Evolutionary conservation across 306 rosid species (phyloP), one percentile per base, ranked within the genome.

Genomic region (Dalbergia cultrata): DNA sequence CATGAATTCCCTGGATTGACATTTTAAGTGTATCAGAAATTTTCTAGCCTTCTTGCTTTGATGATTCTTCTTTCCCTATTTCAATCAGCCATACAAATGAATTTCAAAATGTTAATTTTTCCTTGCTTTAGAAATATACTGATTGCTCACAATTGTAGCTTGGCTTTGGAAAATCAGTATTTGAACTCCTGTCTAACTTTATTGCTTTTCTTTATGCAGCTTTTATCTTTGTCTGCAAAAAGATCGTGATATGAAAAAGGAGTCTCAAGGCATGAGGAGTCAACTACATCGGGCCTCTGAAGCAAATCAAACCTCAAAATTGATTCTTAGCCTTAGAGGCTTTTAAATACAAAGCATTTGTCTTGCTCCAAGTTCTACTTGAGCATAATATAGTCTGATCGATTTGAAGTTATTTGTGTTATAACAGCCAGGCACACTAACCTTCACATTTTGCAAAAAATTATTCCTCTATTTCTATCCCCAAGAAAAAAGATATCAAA

Each of bases 141-240:
- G 35, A 47, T 17, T 53, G 53, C 33, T 41, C 76, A 62, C 64
- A 19, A 0, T 45, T 66, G 70, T 57, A 74, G 56, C 17, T 17
- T 73, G 37, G 4, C 62, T 59, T 49, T 35, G 31, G 53, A 35
- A 70, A 22, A 41, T 52, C 63, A 13, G 14, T 9, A 43, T 41
- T 44, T 74, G 57, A 65, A 39, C 59, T 60, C 75, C 3, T 5
- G 49, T 35, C 69, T 73, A 47, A 72, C 71, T 17, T 35, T 79
- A 37, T 71, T 17, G 47, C 41, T 47, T 62, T 49, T 41, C 65
- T 53, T 76, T 19, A 52, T 65, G 90, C 90, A 90, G 97, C 92
- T 89, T 17, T 72, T 92, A 74, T 89, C 94, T 50, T 82, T 89
- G 81, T 87, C 90, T 49, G 86, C 90, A 19, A 87, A 80, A 81